phyloP scores from a whole-genome alignment of 306 rosid species.

The Alnus rubra region DNA sequence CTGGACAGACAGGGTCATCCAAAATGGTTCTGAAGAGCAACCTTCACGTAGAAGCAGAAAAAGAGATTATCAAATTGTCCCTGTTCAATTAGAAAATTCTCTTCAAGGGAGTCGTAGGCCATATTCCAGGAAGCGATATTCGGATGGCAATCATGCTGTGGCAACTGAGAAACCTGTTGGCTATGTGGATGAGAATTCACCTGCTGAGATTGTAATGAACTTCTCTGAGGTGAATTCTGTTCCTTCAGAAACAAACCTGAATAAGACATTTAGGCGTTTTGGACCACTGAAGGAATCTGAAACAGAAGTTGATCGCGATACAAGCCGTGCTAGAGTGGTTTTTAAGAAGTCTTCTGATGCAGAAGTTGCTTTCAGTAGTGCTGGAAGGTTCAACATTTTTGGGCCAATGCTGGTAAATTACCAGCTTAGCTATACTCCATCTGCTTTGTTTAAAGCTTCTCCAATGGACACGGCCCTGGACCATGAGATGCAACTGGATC shows the following conservation, averaged over 20 bases:
- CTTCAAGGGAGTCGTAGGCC: conserved; percentile 66
- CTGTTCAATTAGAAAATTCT: conserved; percentile 55
- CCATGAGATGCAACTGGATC: conserved; percentile 86
- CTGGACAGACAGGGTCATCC: conserved; percentile 87
- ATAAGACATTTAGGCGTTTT: conserved; percentile 84
- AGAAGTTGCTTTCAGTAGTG: conserved; percentile 82
- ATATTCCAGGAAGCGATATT: conserved; percentile 63
- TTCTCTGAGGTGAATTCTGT: conserved; percentile 82
- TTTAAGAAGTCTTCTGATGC: conserved; percentile 82
- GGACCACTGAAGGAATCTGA: conserved; percentile 90
- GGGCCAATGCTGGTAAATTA: conserved; percentile 77
- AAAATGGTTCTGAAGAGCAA: conserved; percentile 81
- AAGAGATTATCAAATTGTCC: conserved; percentile 48
- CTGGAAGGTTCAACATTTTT: conserved; percentile 87
- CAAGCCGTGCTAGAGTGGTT: conserved; percentile 92
- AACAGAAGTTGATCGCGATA: conserved; percentile 87
- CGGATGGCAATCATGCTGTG: conserved; percentile 39
- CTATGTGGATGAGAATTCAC: conserved; percentile 69
- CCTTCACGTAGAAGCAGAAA: conserved; percentile 53
- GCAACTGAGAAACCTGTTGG: conserved; percentile 65
- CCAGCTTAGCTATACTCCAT: conserved; percentile 81
- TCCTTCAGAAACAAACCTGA: conserved; percentile 76
- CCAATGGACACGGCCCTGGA: conserved; percentile 60
- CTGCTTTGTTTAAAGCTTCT: conserved; percentile 66
- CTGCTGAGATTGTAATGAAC: conserved; percentile 87